Evolutionary conservation across 306 rosid species (phyloP).

Genomic region (Comarum palustre): DNA sequence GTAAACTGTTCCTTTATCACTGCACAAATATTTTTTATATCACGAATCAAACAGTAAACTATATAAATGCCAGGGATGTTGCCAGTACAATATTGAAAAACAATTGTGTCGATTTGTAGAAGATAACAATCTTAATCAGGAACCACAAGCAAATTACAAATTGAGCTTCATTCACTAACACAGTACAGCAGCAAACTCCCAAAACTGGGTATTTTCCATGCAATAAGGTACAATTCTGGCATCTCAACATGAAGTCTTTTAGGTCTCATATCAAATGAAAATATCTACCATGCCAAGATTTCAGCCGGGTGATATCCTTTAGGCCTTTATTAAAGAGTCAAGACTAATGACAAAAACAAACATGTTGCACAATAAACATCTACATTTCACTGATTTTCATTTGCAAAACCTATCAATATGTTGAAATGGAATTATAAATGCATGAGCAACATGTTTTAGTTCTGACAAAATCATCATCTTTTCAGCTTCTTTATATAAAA

Average conservation of each 20-base stretch:
- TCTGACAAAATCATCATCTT: background rate
- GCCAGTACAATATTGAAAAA: conserved; percentile 6
- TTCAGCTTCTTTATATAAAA: background rate
- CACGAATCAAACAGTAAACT: conserved; percentile 10
- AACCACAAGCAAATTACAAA: background rate
- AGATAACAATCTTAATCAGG: conserved; percentile 12
- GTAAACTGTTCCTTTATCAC: conserved; percentile 93
- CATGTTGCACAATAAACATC: background rate
- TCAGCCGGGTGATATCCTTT: background rate
- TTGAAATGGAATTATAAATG: background rate
- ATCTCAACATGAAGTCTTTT: background rate
- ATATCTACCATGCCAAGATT: background rate
- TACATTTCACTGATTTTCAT: background rate
- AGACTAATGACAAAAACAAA: background rate
- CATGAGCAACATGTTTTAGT: background rate
- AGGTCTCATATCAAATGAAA: conserved; percentile 1
- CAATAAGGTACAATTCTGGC: background rate
- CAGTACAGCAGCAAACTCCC: background rate
- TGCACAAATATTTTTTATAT: conserved; percentile 28
- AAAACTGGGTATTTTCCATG: background rate
- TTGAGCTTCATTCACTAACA: background rate
- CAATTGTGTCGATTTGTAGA: background rate
- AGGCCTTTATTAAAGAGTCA: background rate
- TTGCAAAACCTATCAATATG: background rate
- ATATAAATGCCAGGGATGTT: conserved; percentile 19